Percentiles rank a stretch among this genome's conserved stretches.
Conservation (phyloP, 768 basidiomycete species). For the Rhodotorula graminis region DNA sequence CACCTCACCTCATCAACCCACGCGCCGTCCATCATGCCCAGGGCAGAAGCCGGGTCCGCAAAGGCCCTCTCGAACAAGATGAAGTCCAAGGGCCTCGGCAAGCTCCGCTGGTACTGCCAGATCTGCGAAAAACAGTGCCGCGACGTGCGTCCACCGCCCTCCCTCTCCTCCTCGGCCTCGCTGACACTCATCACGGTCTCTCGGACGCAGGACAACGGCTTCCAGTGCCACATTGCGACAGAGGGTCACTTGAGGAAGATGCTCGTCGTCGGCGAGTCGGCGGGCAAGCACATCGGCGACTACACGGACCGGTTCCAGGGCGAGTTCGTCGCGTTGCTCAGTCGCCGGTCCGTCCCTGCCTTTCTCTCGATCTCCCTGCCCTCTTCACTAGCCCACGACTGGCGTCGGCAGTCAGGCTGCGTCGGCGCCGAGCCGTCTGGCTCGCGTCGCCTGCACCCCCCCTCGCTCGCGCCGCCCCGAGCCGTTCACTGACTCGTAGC, state of each 20-base stretch:
- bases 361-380: not conserved
- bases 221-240: constrained; percentile 86
- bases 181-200: not conserved
- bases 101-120: constrained; percentile 97
- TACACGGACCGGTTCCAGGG: constrained; percentile 84
- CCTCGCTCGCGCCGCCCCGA: too few species aligned
- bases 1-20: too few species aligned
- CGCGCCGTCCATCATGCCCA: constrained; percentile 40
- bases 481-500: too few species aligned
- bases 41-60: constrained; percentile 47
- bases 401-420: too few species aligned
- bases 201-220: constrained; percentile 81
- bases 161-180: not conserved
- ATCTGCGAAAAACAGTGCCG: constrained; percentile 98
- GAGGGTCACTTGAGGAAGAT: constrained; percentile 92
- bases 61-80: constrained; percentile 45
- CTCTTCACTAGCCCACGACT: too few species aligned
- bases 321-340: constrained; percentile 84
- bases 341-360: constrained; percentile 59
- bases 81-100: constrained; percentile 59
- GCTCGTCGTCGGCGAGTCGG: constrained; percentile 92
- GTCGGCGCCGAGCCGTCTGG: too few species aligned
- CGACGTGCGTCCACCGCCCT: constrained; percentile 21
- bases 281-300: constrained; percentile 82
- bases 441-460: too few species aligned